Percentiles rank a stretch among this genome's conserved stretches.
Evolutionary conservation across 176 grass and related monocot genomes (phyloP).

Genomic region (Eleusine coracana): DNA sequence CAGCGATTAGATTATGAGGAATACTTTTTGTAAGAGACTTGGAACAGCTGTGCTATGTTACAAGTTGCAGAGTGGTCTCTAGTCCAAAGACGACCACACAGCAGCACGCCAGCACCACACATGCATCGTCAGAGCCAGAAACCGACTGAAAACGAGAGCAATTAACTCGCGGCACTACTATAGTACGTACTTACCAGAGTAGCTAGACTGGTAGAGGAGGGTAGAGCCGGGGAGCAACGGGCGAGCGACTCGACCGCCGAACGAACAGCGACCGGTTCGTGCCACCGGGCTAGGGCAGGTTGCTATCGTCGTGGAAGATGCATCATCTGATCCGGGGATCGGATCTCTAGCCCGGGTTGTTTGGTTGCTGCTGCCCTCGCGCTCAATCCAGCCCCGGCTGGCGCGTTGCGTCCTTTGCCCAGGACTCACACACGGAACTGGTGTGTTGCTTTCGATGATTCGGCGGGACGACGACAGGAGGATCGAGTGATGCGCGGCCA

Average conservation of each 20-base stretch:
- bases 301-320: background rate
- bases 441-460: too few species aligned
- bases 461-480: too few species aligned
- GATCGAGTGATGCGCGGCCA: too few species aligned
- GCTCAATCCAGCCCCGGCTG: too few species aligned
- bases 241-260: background rate
- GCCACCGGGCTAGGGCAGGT: background rate
- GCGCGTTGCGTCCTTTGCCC: too few species aligned
- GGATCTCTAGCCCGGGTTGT: too few species aligned
- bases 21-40: background rate
- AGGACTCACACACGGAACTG: too few species aligned
- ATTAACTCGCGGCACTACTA: background rate
- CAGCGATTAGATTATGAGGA: background rate
- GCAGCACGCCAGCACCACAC: background rate
- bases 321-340: background rate
- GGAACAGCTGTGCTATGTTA: background rate
- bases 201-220: background rate
- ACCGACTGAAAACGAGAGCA: slow-evolving; percentile 1
- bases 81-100: background rate
- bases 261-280: too few species aligned
- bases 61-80: background rate
- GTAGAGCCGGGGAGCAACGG: background rate
- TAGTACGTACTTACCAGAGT: too few species aligned
- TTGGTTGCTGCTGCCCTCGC: too few species aligned
- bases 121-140: background rate